Base-by-base conservation (phyloP, 75 land plant genomes). In the Pseudotsuga menziesii region DNA sequence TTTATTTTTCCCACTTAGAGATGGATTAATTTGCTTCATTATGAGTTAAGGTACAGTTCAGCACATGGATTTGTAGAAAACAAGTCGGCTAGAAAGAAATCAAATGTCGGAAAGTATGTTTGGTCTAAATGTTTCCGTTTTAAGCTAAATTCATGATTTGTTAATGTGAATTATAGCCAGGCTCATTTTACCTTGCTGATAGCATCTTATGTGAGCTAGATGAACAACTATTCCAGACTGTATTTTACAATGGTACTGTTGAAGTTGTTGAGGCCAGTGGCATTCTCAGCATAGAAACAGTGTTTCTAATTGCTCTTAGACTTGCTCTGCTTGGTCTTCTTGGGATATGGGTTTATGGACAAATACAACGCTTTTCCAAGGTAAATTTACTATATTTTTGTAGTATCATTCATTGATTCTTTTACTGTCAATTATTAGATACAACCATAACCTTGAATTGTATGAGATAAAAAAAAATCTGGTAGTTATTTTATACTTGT, bases 241-340 rank as follows among this genome's bases (percentile, higher is more conserved):
- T 93, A 57, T 96, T 96, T 81, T 92, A 89, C 80, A 96, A 96
- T 86, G 99, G 93, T n/a, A 96, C 99, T 72, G 80, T 96, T 81
- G 99, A 96, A 73, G 92, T 94, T 75, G 86, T 85, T 72, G 99
- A 96, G 73, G 85, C 91, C 56, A 84, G 94, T 60, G 90, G 93
- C 16, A 82, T 92, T 66, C 73, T 94, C 26, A 94, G 89, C 71
- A 81, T 89, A 23, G 97, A 96, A 81, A 87, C 97, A 48, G 78
- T 92, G 4, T 94, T 94, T 72, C 91, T 96, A 19, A 78, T 92
- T 13, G 81, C 88, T 26, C 86, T 96, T 69, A 94, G 90, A 15
- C 39, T 90, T 74, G 94, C 91, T 19, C 77, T 96, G 74, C 57
- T 92, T 55, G 94, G 83, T 36, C 82, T 94, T 75, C 76, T 86